Evolutionary conservation across 2,329 filamentous ascomycete genomes (phyloP).

Genomic region (Pseudopithomyces maydicus): DNA sequence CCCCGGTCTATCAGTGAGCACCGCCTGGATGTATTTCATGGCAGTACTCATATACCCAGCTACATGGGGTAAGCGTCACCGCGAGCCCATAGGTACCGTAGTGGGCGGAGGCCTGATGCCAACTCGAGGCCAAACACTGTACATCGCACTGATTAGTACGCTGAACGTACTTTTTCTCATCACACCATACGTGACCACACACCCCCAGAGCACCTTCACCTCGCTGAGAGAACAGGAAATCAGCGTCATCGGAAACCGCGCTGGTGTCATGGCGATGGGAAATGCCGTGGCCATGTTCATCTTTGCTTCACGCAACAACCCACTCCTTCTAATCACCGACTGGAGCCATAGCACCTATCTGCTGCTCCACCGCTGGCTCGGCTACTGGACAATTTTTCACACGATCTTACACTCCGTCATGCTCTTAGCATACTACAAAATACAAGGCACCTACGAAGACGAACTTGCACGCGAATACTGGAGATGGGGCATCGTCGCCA

Average conservation of each 20-base stretch:
- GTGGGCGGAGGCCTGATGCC: constrained; percentile 38
- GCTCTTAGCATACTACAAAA: neutral
- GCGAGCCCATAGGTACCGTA: constrained; percentile 6
- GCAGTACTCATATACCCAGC: constrained; percentile 17
- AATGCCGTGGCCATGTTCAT: constrained; percentile 33
- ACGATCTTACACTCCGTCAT: constrained; percentile 18
- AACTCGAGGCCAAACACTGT: constrained; percentile 51
- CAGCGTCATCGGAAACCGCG: constrained; percentile 41
- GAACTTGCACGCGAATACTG: constrained; percentile 31
- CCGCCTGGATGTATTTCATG: constrained; percentile 35
- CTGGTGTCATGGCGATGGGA: constrained; percentile 36
- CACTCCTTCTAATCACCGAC: constrained; percentile 41
- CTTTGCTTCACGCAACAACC: constrained; percentile 41
- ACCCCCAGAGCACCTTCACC: constrained; percentile 23
- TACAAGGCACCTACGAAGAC: constrained; percentile 14
- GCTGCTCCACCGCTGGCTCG: constrained; percentile 15
- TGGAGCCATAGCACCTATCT: constrained; percentile 43
- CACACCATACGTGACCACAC: constrained; percentile 9
- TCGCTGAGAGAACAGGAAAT: constrained; percentile 48
- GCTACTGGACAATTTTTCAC: constrained; percentile 19
- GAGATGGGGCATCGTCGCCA: constrained; percentile 45
- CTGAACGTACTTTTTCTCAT: constrained; percentile 15
- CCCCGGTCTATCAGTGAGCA: constrained; percentile 4
- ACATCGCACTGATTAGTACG: constrained; percentile 38
- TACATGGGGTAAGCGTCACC: constrained; percentile 13